Evolutionary conservation across 2,329 filamentous ascomycete species (phyloP).

Genomic region (Penicillium sclerotiorum): DNA sequence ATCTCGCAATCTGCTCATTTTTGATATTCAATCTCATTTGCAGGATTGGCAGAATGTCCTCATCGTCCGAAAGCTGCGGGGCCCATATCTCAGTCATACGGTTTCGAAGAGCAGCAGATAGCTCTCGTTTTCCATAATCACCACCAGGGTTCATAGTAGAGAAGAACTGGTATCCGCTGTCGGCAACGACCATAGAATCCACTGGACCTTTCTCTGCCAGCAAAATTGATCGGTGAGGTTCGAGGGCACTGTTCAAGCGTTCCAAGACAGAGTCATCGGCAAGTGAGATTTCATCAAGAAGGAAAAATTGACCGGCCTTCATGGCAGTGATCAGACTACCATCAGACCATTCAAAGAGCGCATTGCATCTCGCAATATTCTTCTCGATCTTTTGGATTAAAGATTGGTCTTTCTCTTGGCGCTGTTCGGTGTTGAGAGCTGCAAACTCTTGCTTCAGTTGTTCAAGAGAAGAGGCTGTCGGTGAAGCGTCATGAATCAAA

Average conservation of each 20-base stretch:
- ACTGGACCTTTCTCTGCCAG: constrained; percentile 91
- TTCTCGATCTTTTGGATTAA: constrained; percentile 48
- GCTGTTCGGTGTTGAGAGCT: constrained; percentile 49
- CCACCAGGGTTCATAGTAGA: constrained; percentile 99
- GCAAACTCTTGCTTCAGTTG: constrained; percentile 64
- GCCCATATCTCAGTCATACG: constrained; percentile 99
- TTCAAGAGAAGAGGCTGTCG: constrained; percentile 50
- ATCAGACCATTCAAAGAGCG: constrained; percentile 95
- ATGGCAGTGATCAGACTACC: constrained; percentile 93
- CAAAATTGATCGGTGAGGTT: constrained; percentile 80
- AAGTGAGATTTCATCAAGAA: constrained; percentile 96
- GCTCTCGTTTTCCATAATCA: constrained; percentile 96
- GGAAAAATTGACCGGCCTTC: constrained; percentile 84
- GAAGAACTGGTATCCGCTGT: constrained; percentile 86
- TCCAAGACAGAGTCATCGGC: constrained; percentile 97
- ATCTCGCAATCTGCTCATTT: constrained; percentile 61
- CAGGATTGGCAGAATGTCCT: constrained; percentile 88
- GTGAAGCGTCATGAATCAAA: constrained; percentile 42
- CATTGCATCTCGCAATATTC: constrained; percentile 68
- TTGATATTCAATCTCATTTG: constrained; percentile 67
- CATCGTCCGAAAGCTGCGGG: constrained; percentile 77
- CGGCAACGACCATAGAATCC: constrained; percentile 76
- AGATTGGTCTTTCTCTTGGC: constrained; percentile 52
- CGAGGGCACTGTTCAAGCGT: constrained; percentile 92
- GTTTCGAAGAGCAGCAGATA: constrained; percentile 92